Evolutionary conservation across 345 rosid species (phyloP).

Genomic region (Punica granatum): DNA sequence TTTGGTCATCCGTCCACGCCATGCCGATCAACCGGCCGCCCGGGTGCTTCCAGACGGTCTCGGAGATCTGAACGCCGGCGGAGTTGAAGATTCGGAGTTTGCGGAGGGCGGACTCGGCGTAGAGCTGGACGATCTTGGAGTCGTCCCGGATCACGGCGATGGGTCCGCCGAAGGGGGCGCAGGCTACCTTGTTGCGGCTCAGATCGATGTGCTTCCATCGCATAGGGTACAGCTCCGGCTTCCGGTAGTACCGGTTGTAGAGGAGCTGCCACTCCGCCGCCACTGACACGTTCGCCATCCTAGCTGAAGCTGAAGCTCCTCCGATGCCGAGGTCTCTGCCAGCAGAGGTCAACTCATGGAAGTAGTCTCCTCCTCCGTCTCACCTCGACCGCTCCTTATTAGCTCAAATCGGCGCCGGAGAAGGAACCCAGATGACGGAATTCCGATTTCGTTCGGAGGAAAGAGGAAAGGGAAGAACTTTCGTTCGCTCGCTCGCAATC

Average conservation of each 20-base stretch:
- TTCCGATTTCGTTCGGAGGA: background rate
- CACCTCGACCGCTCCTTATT: background rate
- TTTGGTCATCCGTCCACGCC: conserved; percentile 94
- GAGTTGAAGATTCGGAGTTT: conserved; percentile 94
- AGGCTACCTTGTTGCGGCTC: conserved; percentile 82
- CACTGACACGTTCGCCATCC: conserved; percentile 84
- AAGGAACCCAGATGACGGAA: background rate
- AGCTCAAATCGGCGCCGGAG: background rate
- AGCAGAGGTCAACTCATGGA: background rate
- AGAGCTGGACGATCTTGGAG: conserved; percentile 95
- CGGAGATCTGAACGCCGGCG: conserved; percentile 68
- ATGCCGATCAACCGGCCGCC: conserved; percentile 88
- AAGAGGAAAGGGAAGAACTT: no score
- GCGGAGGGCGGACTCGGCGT: conserved; percentile 93
- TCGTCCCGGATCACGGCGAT: conserved; percentile 94
- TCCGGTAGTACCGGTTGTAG: conserved; percentile 72
- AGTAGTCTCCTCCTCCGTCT: background rate
- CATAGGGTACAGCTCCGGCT: conserved; percentile 81
- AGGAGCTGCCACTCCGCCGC: conserved; percentile 99
- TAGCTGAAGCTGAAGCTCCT: background rate
- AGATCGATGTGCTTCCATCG: conserved; percentile 87
- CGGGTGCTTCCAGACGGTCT: conserved; percentile 88
- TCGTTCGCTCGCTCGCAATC: no score
- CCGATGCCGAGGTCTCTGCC: background rate
- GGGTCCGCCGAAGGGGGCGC: conserved; percentile 92